These are phyloP conservation scores for Herpetomonas tarakana DNA, from an alignment of 208 protist genomes.

Conservation along the genomic window DNA sequence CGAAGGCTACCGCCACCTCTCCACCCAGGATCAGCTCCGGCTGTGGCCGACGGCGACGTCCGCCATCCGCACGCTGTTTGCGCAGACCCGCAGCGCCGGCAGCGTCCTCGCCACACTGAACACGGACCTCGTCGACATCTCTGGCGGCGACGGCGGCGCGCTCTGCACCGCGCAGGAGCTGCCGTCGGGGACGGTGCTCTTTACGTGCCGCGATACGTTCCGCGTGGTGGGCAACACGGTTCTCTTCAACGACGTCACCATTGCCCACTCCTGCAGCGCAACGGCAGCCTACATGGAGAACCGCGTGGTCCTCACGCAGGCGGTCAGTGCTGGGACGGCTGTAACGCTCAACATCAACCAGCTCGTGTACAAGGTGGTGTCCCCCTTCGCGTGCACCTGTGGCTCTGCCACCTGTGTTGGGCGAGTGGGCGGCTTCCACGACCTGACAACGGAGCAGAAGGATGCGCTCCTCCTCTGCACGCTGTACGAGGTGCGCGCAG, in stretches of 20 bases:
- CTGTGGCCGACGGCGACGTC: constrained; percentile 55
- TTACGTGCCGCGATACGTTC: constrained; percentile 23
- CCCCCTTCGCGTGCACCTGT: constrained; percentile 56
- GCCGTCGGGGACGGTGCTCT: constrained; percentile 59
- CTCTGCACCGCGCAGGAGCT: constrained; percentile 49
- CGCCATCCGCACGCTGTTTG: constrained; percentile 58
- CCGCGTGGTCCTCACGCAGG: constrained; percentile 46
- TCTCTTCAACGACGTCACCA: constrained; percentile 49
- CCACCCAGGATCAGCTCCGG: constrained; percentile 37
- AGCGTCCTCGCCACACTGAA: constrained; percentile 54
- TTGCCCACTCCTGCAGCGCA: constrained; percentile 69
- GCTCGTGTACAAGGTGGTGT: constrained; percentile 42
- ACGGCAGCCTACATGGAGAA: constrained; percentile 56
- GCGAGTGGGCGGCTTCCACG: constrained; percentile 46
- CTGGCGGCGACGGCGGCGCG: constrained; percentile 21
- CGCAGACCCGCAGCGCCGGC: constrained; percentile 39
- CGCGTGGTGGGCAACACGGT: constrained; percentile 32
- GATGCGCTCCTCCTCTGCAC: constrained; percentile 51
- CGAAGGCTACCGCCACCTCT: constrained; percentile 63
- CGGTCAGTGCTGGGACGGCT: constrained; percentile 27
- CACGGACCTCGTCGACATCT: constrained; percentile 36
- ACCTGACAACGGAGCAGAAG: constrained; percentile 39
- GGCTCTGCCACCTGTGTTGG: constrained; percentile 29
- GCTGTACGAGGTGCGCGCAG: constrained; percentile 45
- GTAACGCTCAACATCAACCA: constrained; percentile 81